These are phyloP conservation scores for Salisapilia sapeloensis DNA, from an alignment of 352 stramenopile species.

Conservation along the genomic window DNA sequence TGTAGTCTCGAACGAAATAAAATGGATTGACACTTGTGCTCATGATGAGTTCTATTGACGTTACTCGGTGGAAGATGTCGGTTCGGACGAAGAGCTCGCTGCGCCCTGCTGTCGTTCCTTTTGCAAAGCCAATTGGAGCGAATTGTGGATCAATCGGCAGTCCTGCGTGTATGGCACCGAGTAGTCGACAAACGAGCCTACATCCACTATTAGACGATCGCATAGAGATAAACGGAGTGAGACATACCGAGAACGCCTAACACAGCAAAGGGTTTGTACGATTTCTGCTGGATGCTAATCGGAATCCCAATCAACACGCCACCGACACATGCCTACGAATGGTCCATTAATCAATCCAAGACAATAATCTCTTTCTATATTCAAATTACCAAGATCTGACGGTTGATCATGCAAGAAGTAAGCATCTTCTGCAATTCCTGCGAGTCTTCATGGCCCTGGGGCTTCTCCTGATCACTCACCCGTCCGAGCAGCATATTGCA, in stretches of 20 bases:
- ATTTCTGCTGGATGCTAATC: slow-evolving; percentile 70
- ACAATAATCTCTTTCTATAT: too few relatives aligned
- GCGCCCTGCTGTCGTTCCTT: slow-evolving; percentile 34
- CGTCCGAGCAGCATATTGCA: slow-evolving; percentile 38
- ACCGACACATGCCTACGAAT: slow-evolving; percentile 47
- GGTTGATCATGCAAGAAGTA: slow-evolving; percentile 74
- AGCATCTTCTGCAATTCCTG: slow-evolving; percentile 65
- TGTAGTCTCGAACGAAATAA: too few relatives aligned
- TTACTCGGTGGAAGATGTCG: too few relatives aligned
- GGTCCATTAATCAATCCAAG: background rate
- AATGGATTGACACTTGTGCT: too few relatives aligned
- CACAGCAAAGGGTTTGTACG: slow-evolving; percentile 59
- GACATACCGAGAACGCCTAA: slow-evolving; percentile 49
- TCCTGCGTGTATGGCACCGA: slow-evolving; percentile 69
- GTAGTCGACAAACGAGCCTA: slow-evolving; percentile 76
- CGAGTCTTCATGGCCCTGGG: slow-evolving; percentile 51
- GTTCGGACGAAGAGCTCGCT: slow-evolving; percentile 8
- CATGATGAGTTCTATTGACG: too few relatives aligned
- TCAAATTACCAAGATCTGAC: slow-evolving; percentile 52
- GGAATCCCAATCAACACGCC: slow-evolving; percentile 69
- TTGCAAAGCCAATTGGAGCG: slow-evolving; percentile 49
- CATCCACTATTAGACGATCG: background rate
- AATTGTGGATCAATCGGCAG: slow-evolving; percentile 65
- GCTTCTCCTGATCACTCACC: slow-evolving; percentile 16
- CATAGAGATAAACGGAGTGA: background rate